phyloP scores from a whole-genome alignment of 495 filamentous ascomycete genomes.

The Daldinia grandis region DNA sequence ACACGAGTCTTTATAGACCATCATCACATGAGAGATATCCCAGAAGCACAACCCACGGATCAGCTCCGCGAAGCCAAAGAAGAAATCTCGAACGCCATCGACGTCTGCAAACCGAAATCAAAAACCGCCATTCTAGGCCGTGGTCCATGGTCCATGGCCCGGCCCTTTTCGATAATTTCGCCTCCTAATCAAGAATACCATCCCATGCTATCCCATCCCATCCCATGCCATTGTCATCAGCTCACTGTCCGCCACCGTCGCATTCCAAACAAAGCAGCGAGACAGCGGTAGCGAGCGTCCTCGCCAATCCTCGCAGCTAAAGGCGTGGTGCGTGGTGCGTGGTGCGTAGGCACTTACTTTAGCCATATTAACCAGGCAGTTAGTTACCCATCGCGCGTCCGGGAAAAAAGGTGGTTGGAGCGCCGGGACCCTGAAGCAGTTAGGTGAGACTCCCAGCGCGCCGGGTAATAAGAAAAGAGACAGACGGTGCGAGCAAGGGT shows the following conservation, averaged over 20 bases:
- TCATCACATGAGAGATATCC: conserved; percentile 15
- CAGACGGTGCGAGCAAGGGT: conserved; percentile 8
- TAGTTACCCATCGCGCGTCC: conserved; percentile 27
- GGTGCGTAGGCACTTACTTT: conserved; percentile 28
- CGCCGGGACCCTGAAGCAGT: conserved; percentile 35
- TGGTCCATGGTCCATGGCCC: conserved; percentile 16
- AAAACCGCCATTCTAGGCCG: conserved; percentile 18
- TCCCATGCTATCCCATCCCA: not conserved
- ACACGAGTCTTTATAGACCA: conserved; percentile 30
- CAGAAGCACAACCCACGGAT: not conserved
- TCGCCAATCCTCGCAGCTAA: conserved; percentile 11
- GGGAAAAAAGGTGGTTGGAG: conserved; percentile 31
- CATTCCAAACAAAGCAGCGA: not conserved
- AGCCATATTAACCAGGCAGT: conserved; percentile 43
- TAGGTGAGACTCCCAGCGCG: conserved; percentile 19
- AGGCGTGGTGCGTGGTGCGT: too few relatives aligned
- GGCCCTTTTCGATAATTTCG: conserved; percentile 19
- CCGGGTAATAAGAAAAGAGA: conserved; percentile 37
- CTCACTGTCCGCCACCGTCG: conserved; percentile 13
- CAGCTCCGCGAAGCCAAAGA: not conserved
- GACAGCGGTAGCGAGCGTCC: not conserved
- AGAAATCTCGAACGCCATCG: conserved; percentile 30
- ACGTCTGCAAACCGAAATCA: conserved; percentile 10
- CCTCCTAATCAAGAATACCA: conserved; percentile 5
- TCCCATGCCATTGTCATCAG: conserved; percentile 16